Percentiles rank a stretch among this genome's conserved stretches.
Conservation (phyloP, 2,329 filamentous ascomycete genomes). For the Parastagonospora nodorum region DNA sequence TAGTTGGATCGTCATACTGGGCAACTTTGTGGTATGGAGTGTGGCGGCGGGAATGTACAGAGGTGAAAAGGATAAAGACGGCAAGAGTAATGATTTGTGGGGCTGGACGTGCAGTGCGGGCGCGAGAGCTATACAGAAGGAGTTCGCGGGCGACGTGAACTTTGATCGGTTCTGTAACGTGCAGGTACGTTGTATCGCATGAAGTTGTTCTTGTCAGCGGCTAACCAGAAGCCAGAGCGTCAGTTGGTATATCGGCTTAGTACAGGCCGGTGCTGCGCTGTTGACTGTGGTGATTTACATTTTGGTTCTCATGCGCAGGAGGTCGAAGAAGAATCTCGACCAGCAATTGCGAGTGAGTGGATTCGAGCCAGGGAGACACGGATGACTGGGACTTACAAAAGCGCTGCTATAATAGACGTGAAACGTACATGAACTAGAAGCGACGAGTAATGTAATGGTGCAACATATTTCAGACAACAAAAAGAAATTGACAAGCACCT, state of each 20-base stretch:
- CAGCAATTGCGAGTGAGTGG: slow-evolving; percentile 1
- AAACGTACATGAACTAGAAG: background rate
- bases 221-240: slow-evolving; percentile 28
- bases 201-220: background rate
- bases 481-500: too few relatives aligned
- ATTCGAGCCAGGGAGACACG: slow-evolving; percentile 1
- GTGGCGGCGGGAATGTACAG: slow-evolving; percentile 43
- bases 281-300: slow-evolving; percentile 38
- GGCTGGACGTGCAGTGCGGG: slow-evolving; percentile 47
- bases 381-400: background rate
- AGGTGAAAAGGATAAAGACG: slow-evolving; percentile 41
- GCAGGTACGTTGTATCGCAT: slow-evolving; percentile 31
- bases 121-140: slow-evolving; percentile 44
- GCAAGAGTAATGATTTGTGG: slow-evolving; percentile 48
- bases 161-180: slow-evolving; percentile 45
- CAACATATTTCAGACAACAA: too few relatives aligned
- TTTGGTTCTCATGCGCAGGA: slow-evolving; percentile 30
- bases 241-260: slow-evolving; percentile 44
- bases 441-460: background rate
- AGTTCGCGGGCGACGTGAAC: slow-evolving; percentile 43
- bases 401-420: background rate
- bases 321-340: slow-evolving; percentile 37
- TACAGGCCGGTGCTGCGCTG: slow-evolving; percentile 36
- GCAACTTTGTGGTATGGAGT: slow-evolving; percentile 46
- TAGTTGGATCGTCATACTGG: slow-evolving; percentile 32